These are phyloP conservation scores for Thuidium tamariscinum DNA, from an alignment of 225 moss, liverwort and hornwort genomes.

Conservation along the genomic window DNA sequence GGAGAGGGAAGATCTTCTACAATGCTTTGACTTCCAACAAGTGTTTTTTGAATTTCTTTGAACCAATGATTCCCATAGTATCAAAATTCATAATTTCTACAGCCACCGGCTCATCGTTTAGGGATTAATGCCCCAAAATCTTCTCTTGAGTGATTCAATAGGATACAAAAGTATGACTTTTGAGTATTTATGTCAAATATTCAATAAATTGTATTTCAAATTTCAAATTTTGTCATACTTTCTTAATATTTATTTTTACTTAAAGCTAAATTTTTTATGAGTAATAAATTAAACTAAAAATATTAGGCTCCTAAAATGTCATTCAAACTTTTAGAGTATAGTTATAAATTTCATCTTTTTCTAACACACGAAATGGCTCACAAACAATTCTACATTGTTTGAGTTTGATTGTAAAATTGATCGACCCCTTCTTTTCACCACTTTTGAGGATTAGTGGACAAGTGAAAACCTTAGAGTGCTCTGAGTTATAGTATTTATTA, in stretches of 20 bases:
- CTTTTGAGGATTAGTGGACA: neutral
- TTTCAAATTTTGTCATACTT: neutral
- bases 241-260: neutral
- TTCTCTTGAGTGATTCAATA: too few species aligned
- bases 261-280: neutral
- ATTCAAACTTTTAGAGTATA: neutral
- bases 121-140: too few species aligned
- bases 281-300: neutral
- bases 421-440: neutral
- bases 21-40: too few species aligned
- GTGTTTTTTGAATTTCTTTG: too few species aligned
- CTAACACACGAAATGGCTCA: neutral
- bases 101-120: too few species aligned
- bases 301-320: neutral
- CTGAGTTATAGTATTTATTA: neutral
- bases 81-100: too few species aligned
- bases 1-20: too few species aligned
- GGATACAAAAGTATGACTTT: neutral
- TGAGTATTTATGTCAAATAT: accelerated
- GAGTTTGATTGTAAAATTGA: neutral
- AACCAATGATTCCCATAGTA: too few species aligned
- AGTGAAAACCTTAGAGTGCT: neutral
- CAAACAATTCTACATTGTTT: neutral
- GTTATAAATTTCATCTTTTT: neutral
- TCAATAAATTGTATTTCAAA: neutral